Evolutionary conservation across 2,329 filamentous ascomycete species (phyloP), one percentile per base, ranked within the genome.

Genomic region (Pseudogymnoascus sp.): DNA sequence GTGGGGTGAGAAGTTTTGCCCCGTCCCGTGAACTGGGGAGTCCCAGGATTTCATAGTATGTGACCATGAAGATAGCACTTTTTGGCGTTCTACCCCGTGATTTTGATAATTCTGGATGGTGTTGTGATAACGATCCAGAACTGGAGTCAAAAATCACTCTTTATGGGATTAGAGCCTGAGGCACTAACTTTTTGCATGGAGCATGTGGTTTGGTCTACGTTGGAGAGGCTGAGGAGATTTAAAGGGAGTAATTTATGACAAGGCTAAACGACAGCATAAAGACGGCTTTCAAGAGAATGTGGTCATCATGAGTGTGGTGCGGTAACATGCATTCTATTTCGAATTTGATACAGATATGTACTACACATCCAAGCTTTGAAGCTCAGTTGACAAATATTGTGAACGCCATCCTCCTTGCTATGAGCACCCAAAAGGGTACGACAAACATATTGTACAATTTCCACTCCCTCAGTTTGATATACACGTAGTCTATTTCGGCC

Each of bases 41-140:
- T 63, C 78, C 78, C 63, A 88, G 82, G 69, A 87, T 78, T 65
- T 84, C 78, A 72, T 88, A 88, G 73, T 86, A 79, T 39, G 82
- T 84, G 67, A 78, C 73, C 66, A 62, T 65, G 60, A 61, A 65
- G 58, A 26, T 26, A 35, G n/a, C 8, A 39, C 19, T 55, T 55
- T 14, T 14, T 21, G 29, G 7, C 29, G 29, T 21, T 55, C 5
- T 8, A 55, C 2, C 16, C 29, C 29, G 29, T 55, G 49, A 55
- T 55, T 33, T 55, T 55, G n/a, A 12, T 33, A 55, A 35, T 10
- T 35, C 19, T 6, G 16, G 49, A 4, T 55, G 49, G 49, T 3
- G 29, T 55, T 55, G 49, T 55, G 49, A 55, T 55, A 55, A 55
- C 8, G 12, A 5, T 6, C 1, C n/a, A 33, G 29, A 12, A 1